Base-by-base conservation (phyloP, 2,329 filamentous ascomycete species). In the Myotisia sp. region DNA sequence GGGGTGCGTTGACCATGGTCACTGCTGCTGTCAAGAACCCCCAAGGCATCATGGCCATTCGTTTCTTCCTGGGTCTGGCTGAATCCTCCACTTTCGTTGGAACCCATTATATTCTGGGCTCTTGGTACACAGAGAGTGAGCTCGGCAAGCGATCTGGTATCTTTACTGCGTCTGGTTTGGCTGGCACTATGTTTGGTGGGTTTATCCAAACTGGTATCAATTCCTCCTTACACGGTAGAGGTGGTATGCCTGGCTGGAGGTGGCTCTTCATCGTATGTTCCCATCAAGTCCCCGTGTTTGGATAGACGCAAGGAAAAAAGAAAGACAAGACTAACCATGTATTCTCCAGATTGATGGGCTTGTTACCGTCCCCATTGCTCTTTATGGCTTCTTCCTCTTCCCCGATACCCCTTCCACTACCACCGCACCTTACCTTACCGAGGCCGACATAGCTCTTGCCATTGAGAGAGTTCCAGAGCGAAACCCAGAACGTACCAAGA, bases 101-200 rank as follows among this genome's bases (percentile, higher is more conserved):
- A 1, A 55, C 49, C 3, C 54, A 58, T 23, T 58, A 54, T 31
- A 53, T 62, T 6, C 44, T 63, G 0, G 53, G 56, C 2, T 58
- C 55, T 4, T 64, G 59, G 60, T 64, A 63, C 33, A 62, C 55
- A 0, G 53, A 58, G 34, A 47, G 44, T 16, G 56, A 59, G 40
- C 46, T 59, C n/a, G 55, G 52, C 1, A 58, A 58, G 29, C 48
- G 56, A 14, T 52, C 46, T 12, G 53, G 48, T 1, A 52, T 58
- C 13, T 59, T 59, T 42, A 53, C 48, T 1, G 47, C 49, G 0
- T 51, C 51, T 1, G 52, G 53, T 4, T 42, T 55, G 9, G 52
- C 52, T 0, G 55, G 53, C 3, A 51, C 48, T 1, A 56, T 58
- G 54, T 53, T 58, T 32, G 48, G 47, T 12, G 54, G 54, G 2